Conservation (phyloP, 768 basidiomycete species). For the Phylloporus scabripes region DNA sequence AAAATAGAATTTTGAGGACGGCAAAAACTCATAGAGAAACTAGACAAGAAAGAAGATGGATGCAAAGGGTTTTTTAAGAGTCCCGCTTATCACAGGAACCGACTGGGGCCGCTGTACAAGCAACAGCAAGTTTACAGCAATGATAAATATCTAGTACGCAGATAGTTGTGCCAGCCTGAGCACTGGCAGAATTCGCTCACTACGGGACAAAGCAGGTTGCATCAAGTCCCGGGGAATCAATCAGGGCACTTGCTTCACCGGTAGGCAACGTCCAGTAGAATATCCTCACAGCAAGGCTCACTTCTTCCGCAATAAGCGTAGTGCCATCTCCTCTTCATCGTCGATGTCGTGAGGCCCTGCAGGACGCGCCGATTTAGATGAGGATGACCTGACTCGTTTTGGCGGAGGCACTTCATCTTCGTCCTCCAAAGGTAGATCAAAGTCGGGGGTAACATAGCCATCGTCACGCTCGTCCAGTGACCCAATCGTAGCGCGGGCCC, state of each 20-base stretch:
- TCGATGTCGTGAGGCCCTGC: conserved; percentile 33
- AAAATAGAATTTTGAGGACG: conserved; percentile 6
- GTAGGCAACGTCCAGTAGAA: conserved; percentile 1
- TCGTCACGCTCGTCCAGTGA: conserved; percentile 50
- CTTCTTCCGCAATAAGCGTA: conserved; percentile 45
- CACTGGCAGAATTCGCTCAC: no score
- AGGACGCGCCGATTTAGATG: conserved; percentile 27
- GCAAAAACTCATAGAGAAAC: conserved; percentile 16
- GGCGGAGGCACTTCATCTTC: conserved; percentile 33
- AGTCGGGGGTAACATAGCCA: conserved; percentile 68
- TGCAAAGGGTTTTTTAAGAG: conserved; percentile 1
- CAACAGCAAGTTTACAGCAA: conserved; percentile 14
- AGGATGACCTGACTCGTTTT: conserved; percentile 30
- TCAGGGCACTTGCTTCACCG: no score
- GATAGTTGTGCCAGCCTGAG: background rate
- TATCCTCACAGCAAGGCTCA: conserved; percentile 12
- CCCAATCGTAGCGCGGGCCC: conserved; percentile 24
- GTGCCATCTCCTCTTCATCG: conserved; percentile 61
- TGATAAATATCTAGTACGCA: background rate
- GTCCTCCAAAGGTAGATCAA: conserved; percentile 45
- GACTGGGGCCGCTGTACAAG: background rate
- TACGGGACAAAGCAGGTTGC: no score
- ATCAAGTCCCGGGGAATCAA: no score
- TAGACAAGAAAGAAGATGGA: background rate
- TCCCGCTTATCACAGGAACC: conserved; percentile 1